Conservation (phyloP, 2,329 filamentous ascomycete species). For the Neopestalotiopsis clavispora region DNA sequence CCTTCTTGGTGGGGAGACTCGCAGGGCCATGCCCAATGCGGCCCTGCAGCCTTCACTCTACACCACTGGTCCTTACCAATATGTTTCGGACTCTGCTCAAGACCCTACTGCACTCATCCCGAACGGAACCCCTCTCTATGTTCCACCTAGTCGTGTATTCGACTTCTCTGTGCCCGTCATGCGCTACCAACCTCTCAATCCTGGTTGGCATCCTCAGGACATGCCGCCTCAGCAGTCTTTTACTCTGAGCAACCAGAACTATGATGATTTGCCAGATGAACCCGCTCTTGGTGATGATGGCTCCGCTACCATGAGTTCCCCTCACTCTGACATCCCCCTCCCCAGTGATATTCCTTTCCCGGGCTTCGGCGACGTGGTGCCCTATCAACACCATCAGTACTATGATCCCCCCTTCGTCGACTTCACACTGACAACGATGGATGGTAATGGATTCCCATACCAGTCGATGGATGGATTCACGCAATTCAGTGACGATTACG, state of each 20-base stretch:
- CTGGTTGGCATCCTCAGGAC: background rate
- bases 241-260: background rate
- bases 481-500: background rate
- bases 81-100: constrained; percentile 17
- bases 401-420: background rate
- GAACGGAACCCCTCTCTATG: background rate
- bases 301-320: constrained; percentile 3
- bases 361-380: background rate
- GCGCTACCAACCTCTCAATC: background rate
- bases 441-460: background rate
- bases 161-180: background rate
- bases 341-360: background rate
- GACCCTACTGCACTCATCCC: background rate
- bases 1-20: constrained; percentile 4
- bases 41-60: background rate
- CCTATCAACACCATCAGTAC: background rate
- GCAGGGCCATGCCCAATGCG: constrained; percentile 10
- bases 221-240: constrained; percentile 1
- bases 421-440: background rate
- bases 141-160: background rate
- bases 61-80: background rate
- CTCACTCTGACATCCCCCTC: background rate
- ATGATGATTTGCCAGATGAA: background rate
- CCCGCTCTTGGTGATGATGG: background rate
- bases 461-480: background rate